Base-by-base conservation (phyloP, 1,139 yeast genomes). In the Petasospora fabianii region DNA sequence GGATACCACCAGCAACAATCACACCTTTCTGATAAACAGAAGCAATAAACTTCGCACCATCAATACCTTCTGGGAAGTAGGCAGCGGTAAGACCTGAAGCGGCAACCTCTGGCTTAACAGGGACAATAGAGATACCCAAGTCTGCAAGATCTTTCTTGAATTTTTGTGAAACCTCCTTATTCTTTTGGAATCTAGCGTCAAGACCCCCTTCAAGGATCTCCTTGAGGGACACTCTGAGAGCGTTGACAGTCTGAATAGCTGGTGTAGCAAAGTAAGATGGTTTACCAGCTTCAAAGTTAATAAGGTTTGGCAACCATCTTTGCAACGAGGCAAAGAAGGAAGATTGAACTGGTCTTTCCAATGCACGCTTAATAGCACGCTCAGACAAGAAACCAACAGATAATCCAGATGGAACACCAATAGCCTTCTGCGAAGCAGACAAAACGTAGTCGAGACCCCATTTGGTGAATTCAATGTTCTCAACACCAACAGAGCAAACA, bases 251-350 rank as follows among this genome's bases (percentile, higher is more conserved):
- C 66, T 88, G 97, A 34, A 87, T 84, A 1, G 97, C 85, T 8
- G 96, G 97, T 6, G 97, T 90, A 15, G 97, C 96, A 61, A 88
- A 90, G 68, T 90, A 90, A 11, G 92, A 85, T 22, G 86, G 84
- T 49, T 73, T 70, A 28, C 94, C 94, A 37, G 77, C 63, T 67
- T 90, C 97, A 65, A 87, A 88, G 30, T 90, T 86, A 58, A 75
- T 69, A 92, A 90, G 81, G 59, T 88, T 74, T 39, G 97, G 96
- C 34, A 82, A 64, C 97, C 97, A 90, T 69, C 80, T 80, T 59
- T 80, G 75, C 58, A 90, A 69, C 35, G 85, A 80, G 31, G 92
- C 84, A 61, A 80, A 90, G 59, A 72, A 84, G 4, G 86, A 66
- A 30, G 80, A 65, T 30, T 77, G 79, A 43, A 77, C 73, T 32